Base-by-base conservation (phyloP, 345 rosid genomes). In the Sonneratia caseolaris region DNA sequence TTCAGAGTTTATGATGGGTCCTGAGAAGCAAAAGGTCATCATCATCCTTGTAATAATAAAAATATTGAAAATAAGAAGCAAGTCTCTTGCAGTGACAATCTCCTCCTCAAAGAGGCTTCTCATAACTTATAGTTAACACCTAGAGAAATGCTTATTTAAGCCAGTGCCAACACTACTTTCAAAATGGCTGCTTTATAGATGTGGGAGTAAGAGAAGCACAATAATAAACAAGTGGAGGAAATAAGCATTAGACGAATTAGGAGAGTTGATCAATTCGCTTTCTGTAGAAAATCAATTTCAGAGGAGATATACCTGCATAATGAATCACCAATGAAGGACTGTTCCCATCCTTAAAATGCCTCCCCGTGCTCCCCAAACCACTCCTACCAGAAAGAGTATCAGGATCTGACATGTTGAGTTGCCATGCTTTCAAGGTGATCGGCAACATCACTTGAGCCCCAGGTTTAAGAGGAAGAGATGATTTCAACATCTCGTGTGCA, bases 361-460 rank as follows among this genome's bases (percentile, higher is more conserved):
- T 88, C 68, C 86, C 90, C 51, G 72, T 72, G 82, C 83, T 88
- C 73, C 91, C 85, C 32, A 76, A 71, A 75, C 85, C 83, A 75
- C 72, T 82, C 83, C 81, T 91, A 73, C 84, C 76, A 70, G 84
- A 74, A 73, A 81, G 61, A 81, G 80, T 79, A 76, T 88, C 99
- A 69, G 78, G 72, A 80, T 96, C 98, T 22, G 80, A 72, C 55
- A 76, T 76, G 49, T 88, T 87, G 70, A 87, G 92, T 81, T 83
- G 94, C 99, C 99, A 91, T 48, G 97, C 99, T 81, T 88, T 96
- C 83, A 96, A 80, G 75, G 91, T 91, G 76, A 96, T 87, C 64
- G 87, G 94, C 42, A 92, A 67, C 51, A 87, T 87, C 77, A 92
- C 90, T 81, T 92, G 96, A 19, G 95, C 95, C 49, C 99, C 99